Evolutionary conservation across 306 rosid genomes (phyloP).

Genomic region (Prunus mume): DNA sequence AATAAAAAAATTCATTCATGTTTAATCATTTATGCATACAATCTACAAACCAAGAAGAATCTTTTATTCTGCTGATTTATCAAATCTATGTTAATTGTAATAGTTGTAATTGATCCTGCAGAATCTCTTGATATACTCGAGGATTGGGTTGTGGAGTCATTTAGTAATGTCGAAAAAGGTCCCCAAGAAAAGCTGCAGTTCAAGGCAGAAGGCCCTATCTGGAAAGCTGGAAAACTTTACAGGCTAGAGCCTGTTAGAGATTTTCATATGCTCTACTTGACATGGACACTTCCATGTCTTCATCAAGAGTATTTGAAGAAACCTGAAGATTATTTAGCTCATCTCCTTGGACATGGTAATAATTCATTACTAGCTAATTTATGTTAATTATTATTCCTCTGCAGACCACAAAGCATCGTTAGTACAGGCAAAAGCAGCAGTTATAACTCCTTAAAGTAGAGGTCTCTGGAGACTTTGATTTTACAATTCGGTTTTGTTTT

Average conservation of each 20-base stretch:
- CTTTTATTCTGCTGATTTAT: neutral
- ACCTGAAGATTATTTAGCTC: constrained; percentile 91
- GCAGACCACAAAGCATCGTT: neutral
- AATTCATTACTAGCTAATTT: constrained; percentile 17
- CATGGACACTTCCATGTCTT: constrained; percentile 86
- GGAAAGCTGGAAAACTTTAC: constrained; percentile 83
- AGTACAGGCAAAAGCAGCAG: neutral
- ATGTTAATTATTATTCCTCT: neutral
- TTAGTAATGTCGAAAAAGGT: constrained; percentile 62
- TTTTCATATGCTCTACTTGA: constrained; percentile 71
- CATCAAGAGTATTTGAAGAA: constrained; percentile 70
- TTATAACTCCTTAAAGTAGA: too few relatives aligned
- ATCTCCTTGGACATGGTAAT: constrained; percentile 96
- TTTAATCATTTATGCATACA: neutral
- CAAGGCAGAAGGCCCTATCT: constrained; percentile 63
- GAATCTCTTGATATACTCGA: constrained; percentile 91
- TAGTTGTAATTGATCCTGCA: constrained; percentile 32
- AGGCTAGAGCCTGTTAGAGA: constrained; percentile 88
- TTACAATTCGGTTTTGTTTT: neutral
- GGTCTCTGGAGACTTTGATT: neutral
- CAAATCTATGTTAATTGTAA: constrained; percentile 8
- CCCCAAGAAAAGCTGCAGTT: constrained; percentile 54
- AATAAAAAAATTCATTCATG: neutral
- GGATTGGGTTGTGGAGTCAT: constrained; percentile 82
- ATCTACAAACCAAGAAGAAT: too few relatives aligned